phyloP scores from a whole-genome alignment of 2,329 filamentous ascomycete genomes.

The Esteya vermicola region DNA sequence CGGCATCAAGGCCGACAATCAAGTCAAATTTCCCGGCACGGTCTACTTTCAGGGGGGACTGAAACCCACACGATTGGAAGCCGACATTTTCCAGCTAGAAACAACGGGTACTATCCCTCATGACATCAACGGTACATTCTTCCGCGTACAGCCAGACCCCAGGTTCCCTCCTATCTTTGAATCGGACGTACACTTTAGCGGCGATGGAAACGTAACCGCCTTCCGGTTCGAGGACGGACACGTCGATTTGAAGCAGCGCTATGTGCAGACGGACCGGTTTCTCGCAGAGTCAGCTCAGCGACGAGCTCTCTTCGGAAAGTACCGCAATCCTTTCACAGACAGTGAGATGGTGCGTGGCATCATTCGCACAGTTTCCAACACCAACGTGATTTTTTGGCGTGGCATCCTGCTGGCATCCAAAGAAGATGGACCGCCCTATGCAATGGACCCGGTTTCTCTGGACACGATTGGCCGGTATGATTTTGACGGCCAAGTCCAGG shows the following conservation, averaged over 20 bases:
- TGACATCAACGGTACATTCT: conserved; percentile 32
- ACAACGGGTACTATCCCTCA: conserved; percentile 20
- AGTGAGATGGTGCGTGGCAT: conserved; percentile 39
- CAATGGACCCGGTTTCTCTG: conserved; percentile 33
- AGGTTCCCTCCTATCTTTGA: conserved; percentile 39
- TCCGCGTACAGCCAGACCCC: conserved; percentile 36
- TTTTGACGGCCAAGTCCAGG: conserved; percentile 33
- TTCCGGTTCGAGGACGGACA: conserved; percentile 24
- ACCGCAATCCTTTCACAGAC: conserved; percentile 43
- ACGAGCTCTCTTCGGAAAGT: conserved; percentile 33
- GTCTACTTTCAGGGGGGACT: conserved; percentile 10
- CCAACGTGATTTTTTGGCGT: conserved; percentile 44
- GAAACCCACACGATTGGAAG: conserved; percentile 10
- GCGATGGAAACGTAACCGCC: conserved; percentile 24
- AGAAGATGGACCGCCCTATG: conserved; percentile 37
- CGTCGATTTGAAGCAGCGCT: conserved; percentile 27
- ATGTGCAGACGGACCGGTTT: conserved; percentile 25
- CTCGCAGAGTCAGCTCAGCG: conserved; percentile 16
- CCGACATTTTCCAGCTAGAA: conserved; percentile 12
- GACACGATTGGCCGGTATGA: conserved; percentile 35
- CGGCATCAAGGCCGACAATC: conserved; percentile 9
- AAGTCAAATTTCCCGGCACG: conserved; percentile 10
- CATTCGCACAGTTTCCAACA: conserved; percentile 42
- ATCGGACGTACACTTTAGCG: conserved; percentile 28
- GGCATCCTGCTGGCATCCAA: conserved; percentile 40